A percentile compares a stretch with the other conserved stretches of the same genome.
phyloP scores from a whole-genome alignment of 2,329 filamentous ascomycete genomes.

The Alternaria incomplexa region DNA sequence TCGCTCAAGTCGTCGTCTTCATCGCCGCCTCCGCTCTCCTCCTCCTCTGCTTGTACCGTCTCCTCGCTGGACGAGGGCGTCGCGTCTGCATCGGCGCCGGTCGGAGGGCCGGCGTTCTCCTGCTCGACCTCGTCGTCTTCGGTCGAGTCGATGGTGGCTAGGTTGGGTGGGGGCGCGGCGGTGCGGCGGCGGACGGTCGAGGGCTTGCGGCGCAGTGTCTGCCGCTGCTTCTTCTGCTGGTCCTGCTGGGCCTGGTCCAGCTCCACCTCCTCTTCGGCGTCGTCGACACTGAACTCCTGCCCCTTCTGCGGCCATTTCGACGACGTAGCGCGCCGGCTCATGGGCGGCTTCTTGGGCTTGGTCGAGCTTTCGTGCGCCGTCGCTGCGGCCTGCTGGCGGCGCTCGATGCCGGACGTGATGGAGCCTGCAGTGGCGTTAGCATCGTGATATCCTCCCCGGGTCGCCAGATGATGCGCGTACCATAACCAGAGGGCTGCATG shows the following conservation, averaged over 20 bases:
- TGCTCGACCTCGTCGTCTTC: slow-evolving; percentile 57
- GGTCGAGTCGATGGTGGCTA: slow-evolving; percentile 58
- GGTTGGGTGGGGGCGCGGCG: slow-evolving; percentile 52
- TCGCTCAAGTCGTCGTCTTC: slow-evolving; percentile 81
- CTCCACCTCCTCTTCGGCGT: slow-evolving; percentile 81
- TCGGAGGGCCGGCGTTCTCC: slow-evolving; percentile 29
- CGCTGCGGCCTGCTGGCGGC: slow-evolving; percentile 29
- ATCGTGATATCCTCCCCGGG: background rate
- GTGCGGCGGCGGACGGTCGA: slow-evolving; percentile 60
- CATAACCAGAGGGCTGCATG: slow-evolving; percentile 42
- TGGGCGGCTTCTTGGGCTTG: slow-evolving; percentile 71
- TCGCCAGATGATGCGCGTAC: slow-evolving; percentile 23
- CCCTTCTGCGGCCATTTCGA: slow-evolving; percentile 78
- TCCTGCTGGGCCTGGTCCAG: slow-evolving; percentile 61
- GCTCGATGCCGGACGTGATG: slow-evolving; percentile 43
- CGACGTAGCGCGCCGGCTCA: slow-evolving; percentile 77
- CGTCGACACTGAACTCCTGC: slow-evolving; percentile 88
- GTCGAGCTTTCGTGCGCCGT: slow-evolving; percentile 25
- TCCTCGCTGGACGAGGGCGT: slow-evolving; percentile 48
- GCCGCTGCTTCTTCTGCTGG: slow-evolving; percentile 34
- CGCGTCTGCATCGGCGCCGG: slow-evolving; percentile 25
- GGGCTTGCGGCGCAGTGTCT: slow-evolving; percentile 55
- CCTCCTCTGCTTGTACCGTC: slow-evolving; percentile 45
- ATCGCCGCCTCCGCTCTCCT: slow-evolving; percentile 60
- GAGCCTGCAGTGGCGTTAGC: slow-evolving; percentile 36